Base-by-base conservation (phyloP, 306 rosid genomes). In the Gillenia trifoliata region DNA sequence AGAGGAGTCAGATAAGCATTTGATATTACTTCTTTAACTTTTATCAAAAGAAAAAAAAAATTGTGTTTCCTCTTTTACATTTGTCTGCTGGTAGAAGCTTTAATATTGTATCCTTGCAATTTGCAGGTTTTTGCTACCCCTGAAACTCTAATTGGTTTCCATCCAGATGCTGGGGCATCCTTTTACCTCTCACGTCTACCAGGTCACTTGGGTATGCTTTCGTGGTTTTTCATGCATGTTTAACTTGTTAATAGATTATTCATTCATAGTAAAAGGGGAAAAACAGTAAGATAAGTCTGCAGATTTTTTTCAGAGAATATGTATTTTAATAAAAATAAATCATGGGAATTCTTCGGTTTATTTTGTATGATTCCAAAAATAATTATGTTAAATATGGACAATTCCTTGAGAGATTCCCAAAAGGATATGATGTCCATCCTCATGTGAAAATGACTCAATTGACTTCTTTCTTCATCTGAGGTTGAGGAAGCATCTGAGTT, bases 91-190 rank as follows among this genome's bases (percentile, higher is more conserved):
- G 47, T 68, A 49, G 22, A 22, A 41, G 25, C 61, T 13, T 3
- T 43, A 11, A 66, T 60, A n/a, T 23, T 25, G 20, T 71, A 50
- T 75, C 61, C 72, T 72, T 11, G 31, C 56, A 59, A 70, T 77
- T 77, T 83, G 69, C 89, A 91, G 97, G 81, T 86, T 85, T 94
- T 91, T 69, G 96, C 97, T 68, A 91, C 96, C 59, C 95, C 97
- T 82, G 98, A 94, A 87, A 89, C 96, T 80, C 79, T 82, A 43
- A 94, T 94, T 75, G 98, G 98, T 82, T 94, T 91, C 84, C 97
- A 94, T 80, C 96, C 97, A 57, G 97, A 94, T 86, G 98, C 97
- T 62, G 96, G 88, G 66, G 95, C 97, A 62, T 94, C 98, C 64
- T 94, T 90, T 83, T 89, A 88, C 83, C 98, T 94, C 82, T 85